Base-by-base conservation (phyloP, 2,329 filamentous ascomycete genomes). In the Cladophialophora carrionii region DNA sequence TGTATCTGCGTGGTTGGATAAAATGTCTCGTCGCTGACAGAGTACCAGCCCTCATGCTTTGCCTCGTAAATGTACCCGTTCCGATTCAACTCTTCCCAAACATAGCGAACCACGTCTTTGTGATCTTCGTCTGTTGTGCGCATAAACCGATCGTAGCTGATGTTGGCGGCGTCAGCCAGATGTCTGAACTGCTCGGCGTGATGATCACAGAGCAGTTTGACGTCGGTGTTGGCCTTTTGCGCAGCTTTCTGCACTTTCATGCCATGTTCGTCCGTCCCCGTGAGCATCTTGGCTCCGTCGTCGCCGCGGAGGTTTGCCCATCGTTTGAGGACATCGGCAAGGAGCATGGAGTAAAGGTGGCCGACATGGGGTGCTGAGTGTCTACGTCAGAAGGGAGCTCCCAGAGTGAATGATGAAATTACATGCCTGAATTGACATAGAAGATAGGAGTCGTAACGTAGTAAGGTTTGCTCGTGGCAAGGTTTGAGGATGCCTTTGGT, bases 371-470 rank as follows among this genome's bases (percentile, higher is more conserved):
- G 95, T 53, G 91, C 92, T 94, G 71, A 34, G 48, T n/a, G n/a
- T 29, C 31, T 24, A 9, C 31, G 34, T 65, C 17, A 67, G 57
- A 62, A 5, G 49, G 41, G 20, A 32, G 53, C 20, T 53, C n/a
- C 20, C n/a, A 12, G 6, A 64, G 43, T n/a, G 12, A 32, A 32
- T 5, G 10, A 2, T 26, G 17, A 46, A 31, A 59, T 32, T 60
- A 70, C 81, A 71, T 80, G 93, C 91, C 88, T 62, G 93, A 91
- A 85, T 99, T 99, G 80, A 99, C 95, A 78, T 99, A 99, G 82
- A 98, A 99, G 14, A 99, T 99, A 2, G 95, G 95, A 8, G 92
- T 96, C 4, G 95, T 98, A 73, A 96, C 84, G 82, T 98, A 99
- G 81, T 89, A 97, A 8, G 94, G 92, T 80, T 98, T 98, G 66